These are phyloP conservation scores for Peniophora sp. DNA, from an alignment of 1,284 basidiomycete species.

Conservation along the genomic window DNA sequence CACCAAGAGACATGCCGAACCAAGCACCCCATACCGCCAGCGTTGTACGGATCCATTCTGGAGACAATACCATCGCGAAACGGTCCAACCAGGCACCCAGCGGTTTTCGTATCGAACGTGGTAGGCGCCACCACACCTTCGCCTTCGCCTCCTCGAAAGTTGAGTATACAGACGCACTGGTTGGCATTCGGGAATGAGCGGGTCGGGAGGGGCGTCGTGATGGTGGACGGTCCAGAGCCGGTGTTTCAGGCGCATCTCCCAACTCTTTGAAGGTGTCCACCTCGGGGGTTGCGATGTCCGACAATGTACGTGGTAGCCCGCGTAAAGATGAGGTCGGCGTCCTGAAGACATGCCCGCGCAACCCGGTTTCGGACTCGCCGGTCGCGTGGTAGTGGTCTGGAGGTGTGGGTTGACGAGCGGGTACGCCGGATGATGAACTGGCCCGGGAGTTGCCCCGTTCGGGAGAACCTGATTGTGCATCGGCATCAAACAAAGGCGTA, in stretches of 20 bases:
- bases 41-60: conserved; percentile 80
- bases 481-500: conserved; percentile 12
- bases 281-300: background rate
- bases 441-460: background rate
- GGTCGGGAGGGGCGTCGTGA: background rate
- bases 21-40: conserved; percentile 81
- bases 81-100: conserved; percentile 64
- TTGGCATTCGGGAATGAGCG: conserved; percentile 4
- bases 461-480: background rate
- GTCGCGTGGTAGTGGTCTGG: conserved; percentile 27
- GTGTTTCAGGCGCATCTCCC: too few species aligned
- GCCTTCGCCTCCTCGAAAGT: conserved; percentile 35
- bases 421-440: background rate
- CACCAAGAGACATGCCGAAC: conserved; percentile 76
- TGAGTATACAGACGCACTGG: conserved; percentile 16
- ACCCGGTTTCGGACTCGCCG: conserved; percentile 27
- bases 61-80: conserved; percentile 68
- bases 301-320: background rate
- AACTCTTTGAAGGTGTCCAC: background rate
- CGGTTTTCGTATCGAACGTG: conserved; percentile 40
- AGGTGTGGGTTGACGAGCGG: conserved; percentile 10
- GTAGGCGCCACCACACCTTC: conserved; percentile 29
- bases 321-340: conserved; percentile 15
- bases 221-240: too few species aligned
- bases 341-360: conserved; percentile 27